Evolutionary conservation across 2,329 filamentous ascomycete species (phyloP).

Genomic region (Colletotrichum sp.): DNA sequence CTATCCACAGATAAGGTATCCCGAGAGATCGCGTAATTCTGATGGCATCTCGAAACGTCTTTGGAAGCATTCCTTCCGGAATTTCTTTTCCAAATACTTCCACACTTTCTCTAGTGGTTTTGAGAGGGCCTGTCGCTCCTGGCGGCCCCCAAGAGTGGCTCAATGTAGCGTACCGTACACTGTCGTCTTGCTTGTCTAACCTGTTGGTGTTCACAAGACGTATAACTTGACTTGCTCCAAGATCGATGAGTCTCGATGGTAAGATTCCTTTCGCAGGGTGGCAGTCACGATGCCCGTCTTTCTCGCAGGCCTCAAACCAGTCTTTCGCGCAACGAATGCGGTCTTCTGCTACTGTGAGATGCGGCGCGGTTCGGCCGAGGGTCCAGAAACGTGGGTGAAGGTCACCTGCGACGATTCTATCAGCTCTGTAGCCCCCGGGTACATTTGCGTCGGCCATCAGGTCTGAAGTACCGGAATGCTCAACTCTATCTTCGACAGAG

Average conservation of each 20-base stretch:
- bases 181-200: background rate
- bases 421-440: accelerated
- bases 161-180: background rate
- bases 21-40: background rate
- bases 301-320: background rate
- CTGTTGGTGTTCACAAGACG: background rate
- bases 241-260: background rate
- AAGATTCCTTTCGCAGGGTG: background rate
- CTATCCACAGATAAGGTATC: background rate
- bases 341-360: background rate
- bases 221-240: background rate
- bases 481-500: background rate
- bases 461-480: background rate
- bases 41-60: background rate
- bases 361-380: background rate
- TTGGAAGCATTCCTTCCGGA: background rate
- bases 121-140: background rate
- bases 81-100: background rate
- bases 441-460: background rate
- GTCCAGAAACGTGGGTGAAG: background rate
- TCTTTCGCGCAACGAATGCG: background rate
- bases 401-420: background rate
- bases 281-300: background rate
- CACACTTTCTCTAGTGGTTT: background rate
- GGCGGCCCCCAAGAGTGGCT: background rate